Conservation (phyloP, 441 rosid genomes). For the Populus hybrid region DNA sequence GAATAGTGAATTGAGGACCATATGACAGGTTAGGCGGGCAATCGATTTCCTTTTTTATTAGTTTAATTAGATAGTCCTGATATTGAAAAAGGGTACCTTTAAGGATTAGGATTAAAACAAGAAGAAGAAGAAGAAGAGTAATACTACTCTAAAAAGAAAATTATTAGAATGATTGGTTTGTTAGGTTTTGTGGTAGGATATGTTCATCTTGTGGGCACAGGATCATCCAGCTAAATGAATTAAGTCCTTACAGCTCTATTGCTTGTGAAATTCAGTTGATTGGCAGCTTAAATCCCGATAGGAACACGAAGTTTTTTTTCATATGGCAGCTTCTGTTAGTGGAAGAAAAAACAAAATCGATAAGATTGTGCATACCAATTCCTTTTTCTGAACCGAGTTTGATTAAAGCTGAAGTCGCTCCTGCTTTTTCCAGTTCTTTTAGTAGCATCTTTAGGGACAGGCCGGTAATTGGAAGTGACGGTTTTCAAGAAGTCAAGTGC, state of each 20-base stretch:
- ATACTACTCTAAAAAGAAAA: not conserved
- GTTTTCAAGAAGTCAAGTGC: too few species aligned
- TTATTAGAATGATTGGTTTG: not conserved
- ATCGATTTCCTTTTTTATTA: not conserved
- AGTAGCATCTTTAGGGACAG: too few species aligned
- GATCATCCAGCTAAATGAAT: not conserved
- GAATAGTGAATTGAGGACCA: not conserved
- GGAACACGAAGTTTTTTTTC: not conserved
- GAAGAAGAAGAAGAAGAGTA: not conserved
- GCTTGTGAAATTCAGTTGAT: not conserved
- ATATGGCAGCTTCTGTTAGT: not conserved
- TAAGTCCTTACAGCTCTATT: not conserved
- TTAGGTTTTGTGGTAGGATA: not conserved
- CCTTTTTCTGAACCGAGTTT: not conserved
- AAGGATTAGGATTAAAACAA: too few species aligned
- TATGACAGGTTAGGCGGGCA: not conserved
- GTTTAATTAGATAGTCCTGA: not conserved
- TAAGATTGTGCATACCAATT: not conserved
- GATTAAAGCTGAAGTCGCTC: not conserved
- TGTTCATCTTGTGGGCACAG: not conserved
- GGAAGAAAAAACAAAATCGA: not conserved
- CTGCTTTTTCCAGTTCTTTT: not conserved
- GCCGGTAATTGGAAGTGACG: too few species aligned
- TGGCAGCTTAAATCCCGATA: not conserved
- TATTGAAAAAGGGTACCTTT: too few species aligned